phyloP scores from a whole-genome alignment of 352 stramenopile genomes.

The Aphanomyces cochlioides region DNA sequence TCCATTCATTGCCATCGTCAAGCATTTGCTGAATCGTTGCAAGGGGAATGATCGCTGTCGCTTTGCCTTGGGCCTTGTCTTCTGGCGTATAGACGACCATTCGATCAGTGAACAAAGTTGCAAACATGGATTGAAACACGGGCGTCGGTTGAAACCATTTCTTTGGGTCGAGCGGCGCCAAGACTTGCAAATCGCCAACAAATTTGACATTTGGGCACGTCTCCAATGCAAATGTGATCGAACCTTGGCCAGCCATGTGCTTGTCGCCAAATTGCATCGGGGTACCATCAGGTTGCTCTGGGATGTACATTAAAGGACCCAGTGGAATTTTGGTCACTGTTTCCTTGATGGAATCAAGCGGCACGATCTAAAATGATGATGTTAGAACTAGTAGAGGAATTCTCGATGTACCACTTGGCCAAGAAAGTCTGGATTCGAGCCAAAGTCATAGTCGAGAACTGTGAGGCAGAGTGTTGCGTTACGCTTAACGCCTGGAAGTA shows the following conservation, averaged over 20 bases:
- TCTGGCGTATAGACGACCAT: slow-evolving; percentile 8
- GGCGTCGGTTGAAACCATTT: slow-evolving; percentile 6
- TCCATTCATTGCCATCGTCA: slow-evolving; percentile 19
- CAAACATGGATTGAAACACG: slow-evolving; percentile 2
- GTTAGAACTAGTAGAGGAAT: background rate
- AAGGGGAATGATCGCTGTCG: background rate
- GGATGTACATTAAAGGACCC: slow-evolving; percentile 17
- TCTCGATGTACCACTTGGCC: slow-evolving; percentile 11
- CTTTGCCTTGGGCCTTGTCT: slow-evolving; percentile 3
- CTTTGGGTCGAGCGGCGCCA: background rate
- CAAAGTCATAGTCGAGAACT: slow-evolving; percentile 28
- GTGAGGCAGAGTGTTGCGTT: slow-evolving; percentile 12
- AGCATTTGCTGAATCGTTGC: slow-evolving; percentile 9
- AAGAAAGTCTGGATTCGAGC: slow-evolving; percentile 27
- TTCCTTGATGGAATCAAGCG: slow-evolving; percentile 3
- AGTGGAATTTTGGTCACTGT: background rate
- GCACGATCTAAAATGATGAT: background rate
- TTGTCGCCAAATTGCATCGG: slow-evolving; percentile 18
- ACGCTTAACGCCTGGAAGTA: slow-evolving; percentile 1
- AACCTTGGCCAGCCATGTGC: slow-evolving; percentile 11
- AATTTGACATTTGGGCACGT: slow-evolving; percentile 1
- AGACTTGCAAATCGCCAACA: background rate
- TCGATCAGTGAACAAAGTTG: background rate
- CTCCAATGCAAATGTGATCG: slow-evolving; percentile 13
- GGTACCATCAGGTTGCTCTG: slow-evolving; percentile 3